These are phyloP conservation scores for Mortierella sp. DNA, from an alignment of 371 early-diverging fungal species.

Conservation along the genomic window DNA sequence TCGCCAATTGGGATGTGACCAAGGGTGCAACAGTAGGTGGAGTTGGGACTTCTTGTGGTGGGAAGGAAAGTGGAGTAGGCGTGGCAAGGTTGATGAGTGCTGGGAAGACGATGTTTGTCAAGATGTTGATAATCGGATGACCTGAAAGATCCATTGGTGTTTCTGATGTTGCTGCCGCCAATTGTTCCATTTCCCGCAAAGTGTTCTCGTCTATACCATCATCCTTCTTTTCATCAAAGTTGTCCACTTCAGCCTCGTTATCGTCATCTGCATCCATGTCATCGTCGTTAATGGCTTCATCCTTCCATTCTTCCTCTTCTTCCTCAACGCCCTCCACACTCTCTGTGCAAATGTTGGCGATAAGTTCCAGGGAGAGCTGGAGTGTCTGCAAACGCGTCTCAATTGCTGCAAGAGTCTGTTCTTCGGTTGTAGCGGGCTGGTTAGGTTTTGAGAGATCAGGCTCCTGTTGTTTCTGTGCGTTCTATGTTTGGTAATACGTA, in stretches of 20 bases:
- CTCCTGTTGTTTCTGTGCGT: conserved; percentile 44
- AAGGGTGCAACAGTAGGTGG: conserved; percentile 54
- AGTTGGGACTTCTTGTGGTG: conserved; percentile 52
- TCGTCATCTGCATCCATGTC: conserved; percentile 60
- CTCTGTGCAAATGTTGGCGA: conserved; percentile 84
- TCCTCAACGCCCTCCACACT: conserved; percentile 64
- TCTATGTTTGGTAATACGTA: conserved; percentile 12
- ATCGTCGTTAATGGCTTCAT: conserved; percentile 61
- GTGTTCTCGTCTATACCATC: conserved; percentile 65
- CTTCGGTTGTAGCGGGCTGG: conserved; percentile 64
- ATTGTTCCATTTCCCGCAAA: conserved; percentile 45
- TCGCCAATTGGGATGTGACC: conserved; percentile 63
- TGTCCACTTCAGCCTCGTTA: conserved; percentile 50
- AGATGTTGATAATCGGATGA: conserved; percentile 62
- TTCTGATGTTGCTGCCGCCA: conserved; percentile 38
- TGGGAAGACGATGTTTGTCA: conserved; percentile 63
- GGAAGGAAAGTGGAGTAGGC: conserved; percentile 67
- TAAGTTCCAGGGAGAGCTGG: conserved; percentile 79
- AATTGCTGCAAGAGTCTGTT: conserved; percentile 61
- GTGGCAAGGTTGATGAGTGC: conserved; percentile 66
- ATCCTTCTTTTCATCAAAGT: conserved; percentile 61
- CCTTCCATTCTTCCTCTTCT: conserved; percentile 67
- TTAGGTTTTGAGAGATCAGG: conserved; percentile 60
- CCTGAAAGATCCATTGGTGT: conserved; percentile 49
- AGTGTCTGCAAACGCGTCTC: conserved; percentile 73